phyloP scores from a whole-genome alignment of 83 land plant genomes.

The Thuja plicata region DNA sequence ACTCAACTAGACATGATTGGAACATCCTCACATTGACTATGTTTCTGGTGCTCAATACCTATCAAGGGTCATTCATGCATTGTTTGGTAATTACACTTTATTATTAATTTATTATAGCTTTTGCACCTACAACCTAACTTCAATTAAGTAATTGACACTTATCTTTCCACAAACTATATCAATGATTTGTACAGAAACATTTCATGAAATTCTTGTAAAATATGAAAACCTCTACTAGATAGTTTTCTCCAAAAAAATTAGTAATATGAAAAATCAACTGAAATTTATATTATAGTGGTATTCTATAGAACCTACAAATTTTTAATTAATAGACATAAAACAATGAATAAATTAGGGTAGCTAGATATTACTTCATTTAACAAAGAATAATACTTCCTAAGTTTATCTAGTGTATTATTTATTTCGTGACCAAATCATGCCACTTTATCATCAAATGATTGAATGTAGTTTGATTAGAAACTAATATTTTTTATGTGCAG shows the following conservation, averaged over 20 bases:
- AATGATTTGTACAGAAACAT: too few relatives aligned
- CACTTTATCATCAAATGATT: neutral
- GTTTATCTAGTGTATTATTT: neutral
- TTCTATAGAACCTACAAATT: neutral
- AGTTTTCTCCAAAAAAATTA: too few relatives aligned
- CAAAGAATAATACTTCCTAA: neutral
- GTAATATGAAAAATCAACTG: neutral
- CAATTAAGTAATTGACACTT: too few relatives aligned
- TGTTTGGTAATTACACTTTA: neutral
- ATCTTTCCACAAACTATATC: too few relatives aligned
- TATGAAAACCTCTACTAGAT: too few relatives aligned
- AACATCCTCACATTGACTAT: constrained; percentile 1
- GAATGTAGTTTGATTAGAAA: neutral
- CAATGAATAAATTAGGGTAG: neutral
- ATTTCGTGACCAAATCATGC: neutral
- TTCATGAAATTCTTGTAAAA: too few relatives aligned
- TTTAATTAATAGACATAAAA: too few relatives aligned
- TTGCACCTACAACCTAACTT: neutral
- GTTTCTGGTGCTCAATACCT: neutral
- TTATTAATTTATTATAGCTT: neutral
- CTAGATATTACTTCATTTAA: neutral
- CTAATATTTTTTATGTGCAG: neutral
- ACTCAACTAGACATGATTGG: neutral
- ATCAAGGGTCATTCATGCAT: neutral
- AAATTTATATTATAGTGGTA: neutral